Evolutionary conservation across 1,139 yeast genomes (phyloP), one percentile per base, ranked within the genome.

Genomic region (Hyphopichia buzzinii): DNA sequence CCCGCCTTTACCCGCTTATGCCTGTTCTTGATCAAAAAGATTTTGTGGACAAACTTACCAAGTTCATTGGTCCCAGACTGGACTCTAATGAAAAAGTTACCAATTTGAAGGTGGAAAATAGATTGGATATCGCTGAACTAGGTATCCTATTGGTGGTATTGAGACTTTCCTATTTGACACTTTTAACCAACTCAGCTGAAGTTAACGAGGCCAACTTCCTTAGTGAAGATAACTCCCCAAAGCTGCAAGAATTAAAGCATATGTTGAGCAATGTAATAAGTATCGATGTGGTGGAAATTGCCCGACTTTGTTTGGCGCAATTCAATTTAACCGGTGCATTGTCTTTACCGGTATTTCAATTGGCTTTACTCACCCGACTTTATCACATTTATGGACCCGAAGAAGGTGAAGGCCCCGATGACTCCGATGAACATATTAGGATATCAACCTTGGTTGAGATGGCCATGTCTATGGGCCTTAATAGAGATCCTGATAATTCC

Each of bases 21-120:
- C 82, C 82, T 2, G 62, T 66, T 35, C 36, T 76, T n/a, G 79
- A 74, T 41, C 77, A 77, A 43, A 38, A 34, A 3, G 42, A 41
- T 3, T 49, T 52, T 31, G 31, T 30, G 17, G 39, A 36, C 11
- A 40, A 48, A 22, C 38, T 62, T 4, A 38, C 44, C 3, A 44
- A 46, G 28, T 45, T 64, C 3, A 48, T 64, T 23, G 70, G 69
- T 37, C 40, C 49, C 10, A 44, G 43, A 19, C 47, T 34, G 39
- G 39, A 33, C 25, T 46, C 39, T 35, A 52, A 42, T 17, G 36
- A 27, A 8, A 41, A 41, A 4, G 39, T 55, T 4, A 17, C 32
- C 3, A 39, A 39, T 11, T 34, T 52, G 10, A 45, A 39, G 10
- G 39, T 52, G 12, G 47, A 40, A 21, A 42, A 39, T 8, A 39